phyloP scores from a whole-genome alignment of 805 yeast genomes.

The Ogataea minuta region DNA sequence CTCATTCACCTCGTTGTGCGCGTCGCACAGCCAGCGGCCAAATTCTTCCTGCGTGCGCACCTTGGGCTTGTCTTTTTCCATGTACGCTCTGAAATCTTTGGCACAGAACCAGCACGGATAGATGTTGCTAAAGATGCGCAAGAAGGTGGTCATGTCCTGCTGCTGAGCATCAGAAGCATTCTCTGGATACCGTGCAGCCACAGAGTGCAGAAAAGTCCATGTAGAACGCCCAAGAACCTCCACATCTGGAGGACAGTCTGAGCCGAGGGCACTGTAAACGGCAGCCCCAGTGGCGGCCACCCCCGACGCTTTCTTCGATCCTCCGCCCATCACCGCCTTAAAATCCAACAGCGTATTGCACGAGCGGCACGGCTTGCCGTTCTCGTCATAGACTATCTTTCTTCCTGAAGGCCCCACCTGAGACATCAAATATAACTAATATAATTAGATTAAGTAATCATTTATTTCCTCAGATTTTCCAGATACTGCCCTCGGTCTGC shows the following conservation, averaged over 20 bases:
- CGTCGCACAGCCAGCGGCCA: slow-evolving; percentile 90
- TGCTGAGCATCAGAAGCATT: slow-evolving; percentile 62
- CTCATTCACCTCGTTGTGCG: slow-evolving; percentile 89
- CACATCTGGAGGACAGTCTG: slow-evolving; percentile 83
- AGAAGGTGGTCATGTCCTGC: slow-evolving; percentile 65
- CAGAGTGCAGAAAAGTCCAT: slow-evolving; percentile 88
- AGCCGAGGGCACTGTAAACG: slow-evolving; percentile 23
- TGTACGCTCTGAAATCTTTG: slow-evolving; percentile 68
- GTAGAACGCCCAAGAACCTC: slow-evolving; percentile 76
- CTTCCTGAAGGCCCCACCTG: slow-evolving; percentile 42
- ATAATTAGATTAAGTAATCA: not conserved
- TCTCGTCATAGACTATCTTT: slow-evolving; percentile 72
- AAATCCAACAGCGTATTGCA: slow-evolving; percentile 85
- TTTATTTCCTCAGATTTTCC: slow-evolving; percentile 36
- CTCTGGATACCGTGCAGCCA: slow-evolving; percentile 87
- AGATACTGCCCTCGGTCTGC: slow-evolving; percentile 48
- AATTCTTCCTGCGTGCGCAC: slow-evolving; percentile 71
- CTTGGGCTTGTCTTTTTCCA: slow-evolving; percentile 51
- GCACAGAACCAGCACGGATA: slow-evolving; percentile 97
- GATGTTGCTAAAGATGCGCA: slow-evolving; percentile 67
- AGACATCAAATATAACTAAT: not conserved
- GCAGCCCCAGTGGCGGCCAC: slow-evolving; percentile 20
- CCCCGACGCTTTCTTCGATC: slow-evolving; percentile 14
- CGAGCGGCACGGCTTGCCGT: slow-evolving; percentile 96
- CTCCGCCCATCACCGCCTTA: slow-evolving; percentile 48